Conservation (phyloP, 2,329 filamentous ascomycete species). For the Diaporthe helianthi region DNA sequence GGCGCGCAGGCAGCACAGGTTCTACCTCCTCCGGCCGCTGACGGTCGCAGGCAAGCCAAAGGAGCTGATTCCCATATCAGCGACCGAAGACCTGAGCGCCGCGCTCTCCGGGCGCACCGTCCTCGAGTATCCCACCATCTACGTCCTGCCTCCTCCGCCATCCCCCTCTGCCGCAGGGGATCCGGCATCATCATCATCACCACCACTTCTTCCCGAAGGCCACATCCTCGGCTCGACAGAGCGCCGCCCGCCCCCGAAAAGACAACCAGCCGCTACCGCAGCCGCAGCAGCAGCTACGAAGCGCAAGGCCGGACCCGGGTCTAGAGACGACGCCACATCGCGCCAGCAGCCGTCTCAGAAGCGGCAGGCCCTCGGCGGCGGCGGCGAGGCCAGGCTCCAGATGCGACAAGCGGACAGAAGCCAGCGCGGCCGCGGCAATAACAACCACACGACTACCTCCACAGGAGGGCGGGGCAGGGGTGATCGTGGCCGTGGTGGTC, state of each 20-base stretch:
- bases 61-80: slow-evolving; percentile 60
- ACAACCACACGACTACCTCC: not conserved
- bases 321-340: slow-evolving; percentile 1
- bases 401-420: not conserved
- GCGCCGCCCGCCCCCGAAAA: slow-evolving; percentile 30
- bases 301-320: not conserved
- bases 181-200: not conserved
- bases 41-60: slow-evolving; percentile 34
- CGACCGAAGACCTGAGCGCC: slow-evolving; percentile 55
- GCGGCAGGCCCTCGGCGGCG: slow-evolving; percentile 23
- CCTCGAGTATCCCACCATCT: slow-evolving; percentile 76
- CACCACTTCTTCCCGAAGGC: slow-evolving; percentile 36
- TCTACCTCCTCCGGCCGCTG: slow-evolving; percentile 41
- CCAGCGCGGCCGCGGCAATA: slow-evolving; percentile 28
- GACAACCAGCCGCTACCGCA: not conserved
- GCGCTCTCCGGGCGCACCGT: slow-evolving; percentile 64
- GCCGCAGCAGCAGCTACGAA: slow-evolving; percentile 3
- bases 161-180: slow-evolving; percentile 31
- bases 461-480: slow-evolving; percentile 28
- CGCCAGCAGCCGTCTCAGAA: slow-evolving; percentile 23
- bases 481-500: slow-evolving; percentile 31
- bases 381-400: not conserved
- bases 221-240: slow-evolving; percentile 38
- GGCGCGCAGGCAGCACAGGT: slow-evolving; percentile 32
- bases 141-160: slow-evolving; percentile 54